These are phyloP conservation scores for Leccinum variicolor DNA, from an alignment of 768 basidiomycete species.

Conservation along the genomic window DNA sequence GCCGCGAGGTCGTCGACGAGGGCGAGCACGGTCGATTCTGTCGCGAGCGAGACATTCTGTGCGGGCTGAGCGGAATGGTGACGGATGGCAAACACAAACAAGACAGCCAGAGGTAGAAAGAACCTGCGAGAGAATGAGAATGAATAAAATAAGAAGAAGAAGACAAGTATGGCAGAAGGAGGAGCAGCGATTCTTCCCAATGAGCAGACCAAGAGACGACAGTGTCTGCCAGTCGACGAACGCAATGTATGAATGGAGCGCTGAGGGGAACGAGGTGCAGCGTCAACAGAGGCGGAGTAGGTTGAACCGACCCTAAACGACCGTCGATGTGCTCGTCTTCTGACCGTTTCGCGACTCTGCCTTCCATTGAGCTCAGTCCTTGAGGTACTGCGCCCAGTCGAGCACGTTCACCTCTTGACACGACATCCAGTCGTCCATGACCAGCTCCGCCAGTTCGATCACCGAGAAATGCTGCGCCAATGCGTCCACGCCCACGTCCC, in stretches of 20 bases:
- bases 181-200: conserved; percentile 63
- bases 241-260: conserved; percentile 47
- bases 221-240: conserved; percentile 44
- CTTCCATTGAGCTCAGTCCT: conserved; percentile 71
- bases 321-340: conserved; percentile 69
- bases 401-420: conserved; percentile 63
- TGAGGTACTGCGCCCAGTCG: conserved; percentile 83
- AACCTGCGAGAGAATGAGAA: conserved; percentile 38
- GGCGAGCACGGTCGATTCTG: conserved; percentile 52
- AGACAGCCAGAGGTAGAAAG: conserved; percentile 51
- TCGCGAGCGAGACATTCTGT: conserved; percentile 34
- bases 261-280: conserved; percentile 58
- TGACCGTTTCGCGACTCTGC: conserved; percentile 52
- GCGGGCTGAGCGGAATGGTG: conserved; percentile 15
- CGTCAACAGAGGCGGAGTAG: conserved; percentile 56
- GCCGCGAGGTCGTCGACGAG: conserved; percentile 63
- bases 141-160: no score
- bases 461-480: conserved; percentile 79
- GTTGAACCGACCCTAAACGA: conserved; percentile 80
- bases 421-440: conserved; percentile 66
- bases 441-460: conserved; percentile 88
- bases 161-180: conserved; percentile 8
- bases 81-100: conserved; percentile 37
- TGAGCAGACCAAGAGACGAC: conserved; percentile 54
- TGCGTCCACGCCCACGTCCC: conserved; percentile 54